Conservation (phyloP, 2,329 filamentous ascomycete genomes). For the Aureobasidium zeae region DNA sequence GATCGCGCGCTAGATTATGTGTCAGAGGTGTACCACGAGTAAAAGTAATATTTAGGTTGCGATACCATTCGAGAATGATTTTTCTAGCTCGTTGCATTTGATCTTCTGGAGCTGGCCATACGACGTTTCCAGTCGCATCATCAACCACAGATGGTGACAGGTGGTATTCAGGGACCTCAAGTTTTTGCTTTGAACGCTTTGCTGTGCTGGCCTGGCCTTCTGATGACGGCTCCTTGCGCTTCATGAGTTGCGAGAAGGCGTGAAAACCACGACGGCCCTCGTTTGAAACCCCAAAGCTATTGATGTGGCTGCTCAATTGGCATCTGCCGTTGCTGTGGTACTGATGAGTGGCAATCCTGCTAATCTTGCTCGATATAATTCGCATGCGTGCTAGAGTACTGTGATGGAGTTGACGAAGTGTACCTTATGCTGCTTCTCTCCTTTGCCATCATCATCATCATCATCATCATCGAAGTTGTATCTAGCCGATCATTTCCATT, state of each 20-base stretch:
- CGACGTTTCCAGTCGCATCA: constrained; percentile 35
- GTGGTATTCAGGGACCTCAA: constrained; percentile 38
- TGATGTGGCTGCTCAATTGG: not conserved
- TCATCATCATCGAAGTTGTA: too few species aligned
- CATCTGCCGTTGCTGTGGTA: too few species aligned
- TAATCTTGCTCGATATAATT: not conserved
- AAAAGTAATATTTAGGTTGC: constrained; percentile 1
- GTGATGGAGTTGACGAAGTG: too few species aligned
- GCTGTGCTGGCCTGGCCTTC: constrained; percentile 21
- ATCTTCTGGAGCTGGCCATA: constrained; percentile 53
- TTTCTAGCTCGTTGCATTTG: constrained; percentile 48
- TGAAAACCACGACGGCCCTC: not conserved
- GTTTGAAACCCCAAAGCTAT: not conserved
- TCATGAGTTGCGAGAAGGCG: constrained; percentile 18
- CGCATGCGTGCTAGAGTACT: constrained; percentile 2
- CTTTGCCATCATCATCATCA: too few species aligned
- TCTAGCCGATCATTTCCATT: too few species aligned
- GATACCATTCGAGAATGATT: constrained; percentile 51
- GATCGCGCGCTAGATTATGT: constrained; percentile 40
- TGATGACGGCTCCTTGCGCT: constrained; percentile 22
- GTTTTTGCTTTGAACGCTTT: constrained; percentile 20
- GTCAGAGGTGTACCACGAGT: not conserved
- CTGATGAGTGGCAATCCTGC: too few species aligned
- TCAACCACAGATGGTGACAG: constrained; percentile 34
- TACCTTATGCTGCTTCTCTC: too few species aligned